Evolutionary conservation across 345 rosid species (phyloP).

Genomic region (Linum lewisii): DNA sequence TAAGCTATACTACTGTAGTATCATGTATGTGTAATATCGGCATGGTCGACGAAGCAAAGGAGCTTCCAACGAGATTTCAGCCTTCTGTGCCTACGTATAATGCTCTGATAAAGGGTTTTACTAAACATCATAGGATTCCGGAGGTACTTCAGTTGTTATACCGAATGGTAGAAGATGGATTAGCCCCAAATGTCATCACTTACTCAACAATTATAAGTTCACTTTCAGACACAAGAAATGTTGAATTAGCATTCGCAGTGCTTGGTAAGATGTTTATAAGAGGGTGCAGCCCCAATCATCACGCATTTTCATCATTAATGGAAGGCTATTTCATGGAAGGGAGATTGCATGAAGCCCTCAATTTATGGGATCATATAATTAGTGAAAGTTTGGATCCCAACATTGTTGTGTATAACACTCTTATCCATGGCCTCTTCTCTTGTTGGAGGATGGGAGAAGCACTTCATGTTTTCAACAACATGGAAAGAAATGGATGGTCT

Average conservation of each 20-base stretch:
- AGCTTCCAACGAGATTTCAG: slow-evolving; percentile 40
- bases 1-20: slow-evolving; percentile 68
- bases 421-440: slow-evolving; percentile 59
- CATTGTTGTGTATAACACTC: slow-evolving; percentile 50
- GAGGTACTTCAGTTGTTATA: slow-evolving; percentile 41
- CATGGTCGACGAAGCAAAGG: slow-evolving; percentile 58
- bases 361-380: slow-evolving; percentile 49
- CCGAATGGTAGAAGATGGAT: slow-evolving; percentile 43
- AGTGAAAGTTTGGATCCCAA: slow-evolving; percentile 43
- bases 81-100: slow-evolving; percentile 53
- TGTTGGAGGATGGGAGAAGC: slow-evolving; percentile 46
- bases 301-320: slow-evolving; percentile 56
- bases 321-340: slow-evolving; percentile 57
- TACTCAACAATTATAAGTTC: slow-evolving; percentile 57
- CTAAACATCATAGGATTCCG: slow-evolving; percentile 36
- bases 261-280: slow-evolving; percentile 55
- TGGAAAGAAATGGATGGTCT: slow-evolving; percentile 43
- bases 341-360: slow-evolving; percentile 43
- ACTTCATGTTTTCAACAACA: slow-evolving; percentile 36
- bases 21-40: slow-evolving; percentile 70
- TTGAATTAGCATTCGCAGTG: slow-evolving; percentile 51
- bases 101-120: slow-evolving; percentile 61
- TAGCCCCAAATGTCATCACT: slow-evolving; percentile 59
- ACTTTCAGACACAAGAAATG: slow-evolving; percentile 41
- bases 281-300: slow-evolving; percentile 60